These are phyloP conservation scores for Teunomyces stri DNA, from an alignment of 805 yeast species.

Conservation along the genomic window DNA sequence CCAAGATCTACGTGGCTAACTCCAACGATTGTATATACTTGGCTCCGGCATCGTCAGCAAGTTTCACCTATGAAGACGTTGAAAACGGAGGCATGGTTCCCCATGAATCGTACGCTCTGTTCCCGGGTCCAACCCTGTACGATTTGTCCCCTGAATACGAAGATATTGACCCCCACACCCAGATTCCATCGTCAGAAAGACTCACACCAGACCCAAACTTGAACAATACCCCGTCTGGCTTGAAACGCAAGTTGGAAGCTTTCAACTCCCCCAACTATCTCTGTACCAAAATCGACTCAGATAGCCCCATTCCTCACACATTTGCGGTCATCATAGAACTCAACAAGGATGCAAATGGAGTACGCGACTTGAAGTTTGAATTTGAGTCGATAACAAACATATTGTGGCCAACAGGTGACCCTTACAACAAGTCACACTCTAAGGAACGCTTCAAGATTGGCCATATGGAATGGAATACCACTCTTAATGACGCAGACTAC, in stretches of 20 bases:
- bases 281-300: slow-evolving; percentile 35
- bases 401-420: slow-evolving; percentile 55
- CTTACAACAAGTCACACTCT: slow-evolving; percentile 40
- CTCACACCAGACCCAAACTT: slow-evolving; percentile 9
- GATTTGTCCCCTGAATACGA: neutral
- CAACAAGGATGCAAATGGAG: slow-evolving; percentile 31
- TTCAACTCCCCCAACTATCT: slow-evolving; percentile 37
- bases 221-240: slow-evolving; percentile 9
- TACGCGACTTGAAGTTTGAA: slow-evolving; percentile 39
- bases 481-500: slow-evolving; percentile 42
- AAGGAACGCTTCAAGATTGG: slow-evolving; percentile 53
- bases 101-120: neutral
- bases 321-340: slow-evolving; percentile 51
- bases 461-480: slow-evolving; percentile 40
- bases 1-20: slow-evolving; percentile 36
- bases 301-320: slow-evolving; percentile 48
- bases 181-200: neutral
- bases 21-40: slow-evolving; percentile 39
- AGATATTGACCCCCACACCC: neutral
- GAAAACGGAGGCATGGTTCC: slow-evolving; percentile 33
- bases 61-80: slow-evolving; percentile 42
- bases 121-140: neutral
- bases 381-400: slow-evolving; percentile 44
- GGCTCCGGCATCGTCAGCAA: slow-evolving; percentile 38
- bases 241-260: slow-evolving; percentile 20